Base-by-base conservation (phyloP, 441 rosid species). In the Corymbia calophylla region DNA sequence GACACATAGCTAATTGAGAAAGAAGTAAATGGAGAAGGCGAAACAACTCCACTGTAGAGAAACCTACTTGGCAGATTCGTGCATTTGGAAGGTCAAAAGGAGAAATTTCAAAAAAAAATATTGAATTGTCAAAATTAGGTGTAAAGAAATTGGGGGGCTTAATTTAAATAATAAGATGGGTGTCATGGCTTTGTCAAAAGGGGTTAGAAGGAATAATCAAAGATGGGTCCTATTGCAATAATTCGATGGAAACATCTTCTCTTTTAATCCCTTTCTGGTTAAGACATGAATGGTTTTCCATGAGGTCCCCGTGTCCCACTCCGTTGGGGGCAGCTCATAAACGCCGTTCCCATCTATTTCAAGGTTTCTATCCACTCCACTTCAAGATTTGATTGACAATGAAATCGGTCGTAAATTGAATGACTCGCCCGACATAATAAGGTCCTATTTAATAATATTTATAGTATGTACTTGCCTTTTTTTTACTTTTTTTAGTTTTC, bases 161-260 rank as follows among this genome's bases (percentile, higher is more conserved):
- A 23, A 44, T 77, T 77, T 39, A 77, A 44, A 77, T 77, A 21
- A 3, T 44, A 39, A 88, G 93, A 91, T 21, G 90, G 96, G 91
- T 95, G 95, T 68, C 85, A 90, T 58, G 94, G 93, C 94, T 91
- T 95, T 93, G 85, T 95, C 97, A 91, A 93, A 92, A 92, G 93
- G 92, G 97, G 92, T 95, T 49, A 92, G 91, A 49, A 54, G 86
- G 93, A 93, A 90, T 91, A 88, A 93, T 93, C 96, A 92, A 90
- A 54, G 90, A 68, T 88, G 92, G 94, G 93, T 48, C 93, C 91
- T 62, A 39, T 77, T 47, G 81, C 89, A 89, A 88, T 93, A 88
- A 92, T 88, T 90, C 88, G 90, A 89, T 89, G 91, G 91, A 86
- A 87, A 92, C 94, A 53, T 91, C 92, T 90, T 89, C 92, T 89